A percentile compares a stretch with the other conserved stretches of the same genome.
Conservation (phyloP, 2,329 filamentous ascomycete genomes). For the Cytospora paraplurivora region DNA sequence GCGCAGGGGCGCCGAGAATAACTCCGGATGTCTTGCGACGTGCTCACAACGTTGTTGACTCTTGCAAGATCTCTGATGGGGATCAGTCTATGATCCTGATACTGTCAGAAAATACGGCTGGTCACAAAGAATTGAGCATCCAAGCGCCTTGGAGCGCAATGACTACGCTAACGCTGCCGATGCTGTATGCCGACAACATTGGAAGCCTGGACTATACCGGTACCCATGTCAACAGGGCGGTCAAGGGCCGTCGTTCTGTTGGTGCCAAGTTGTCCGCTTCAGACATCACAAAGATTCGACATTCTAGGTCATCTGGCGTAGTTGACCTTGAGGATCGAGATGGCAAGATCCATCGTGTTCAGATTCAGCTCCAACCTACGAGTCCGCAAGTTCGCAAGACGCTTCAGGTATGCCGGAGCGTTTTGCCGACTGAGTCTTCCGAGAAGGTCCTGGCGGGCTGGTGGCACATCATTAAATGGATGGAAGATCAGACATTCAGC, state of each 20-base stretch:
- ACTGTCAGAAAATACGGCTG: constrained; percentile 65
- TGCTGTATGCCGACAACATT: constrained; percentile 61
- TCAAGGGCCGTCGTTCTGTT: constrained; percentile 47
- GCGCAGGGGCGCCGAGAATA: constrained; percentile 42
- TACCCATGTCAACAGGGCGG: constrained; percentile 55
- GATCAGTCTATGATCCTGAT: constrained; percentile 69
- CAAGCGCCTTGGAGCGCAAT: constrained; percentile 76
- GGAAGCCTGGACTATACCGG: constrained; percentile 60
- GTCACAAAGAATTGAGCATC: constrained; percentile 67
- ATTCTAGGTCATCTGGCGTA: constrained; percentile 60
- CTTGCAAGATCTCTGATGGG: constrained; percentile 70
- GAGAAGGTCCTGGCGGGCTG: constrained; percentile 68
- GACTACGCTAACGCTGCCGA: constrained; percentile 65
- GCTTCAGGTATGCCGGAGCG: constrained; percentile 64
- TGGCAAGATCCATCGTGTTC: constrained; percentile 64
- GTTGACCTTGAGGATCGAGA: constrained; percentile 69
- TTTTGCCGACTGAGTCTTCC: constrained; percentile 60
- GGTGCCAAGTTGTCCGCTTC: constrained; percentile 50
- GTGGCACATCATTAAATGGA: constrained; percentile 75
- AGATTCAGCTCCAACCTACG: constrained; percentile 66
- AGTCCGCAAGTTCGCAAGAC: constrained; percentile 63
- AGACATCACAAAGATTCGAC: constrained; percentile 56
- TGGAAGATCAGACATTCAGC: constrained; percentile 51
- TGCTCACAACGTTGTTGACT: constrained; percentile 70
- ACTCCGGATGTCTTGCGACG: constrained; percentile 55